These are phyloP conservation scores for Botrytis elliptica DNA, from an alignment of 2,329 filamentous ascomycete genomes.

Conservation along the genomic window DNA sequence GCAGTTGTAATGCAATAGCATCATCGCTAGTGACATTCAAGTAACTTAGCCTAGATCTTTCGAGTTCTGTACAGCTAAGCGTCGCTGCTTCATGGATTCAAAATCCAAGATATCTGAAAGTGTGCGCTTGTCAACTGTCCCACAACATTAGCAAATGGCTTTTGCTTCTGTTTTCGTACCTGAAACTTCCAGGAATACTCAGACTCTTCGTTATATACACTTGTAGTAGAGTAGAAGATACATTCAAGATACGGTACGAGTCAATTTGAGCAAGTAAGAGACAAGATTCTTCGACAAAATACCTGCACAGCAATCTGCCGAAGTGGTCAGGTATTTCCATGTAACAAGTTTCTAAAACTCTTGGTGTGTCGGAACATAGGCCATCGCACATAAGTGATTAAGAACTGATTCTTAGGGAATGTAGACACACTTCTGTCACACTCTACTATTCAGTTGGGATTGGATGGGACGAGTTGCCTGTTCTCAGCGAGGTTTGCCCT, in stretches of 20 bases:
- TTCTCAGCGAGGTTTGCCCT: background rate
- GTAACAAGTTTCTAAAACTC: background rate
- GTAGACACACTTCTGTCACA: background rate
- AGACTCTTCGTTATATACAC: background rate
- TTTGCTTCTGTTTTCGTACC: background rate
- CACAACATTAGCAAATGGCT: background rate
- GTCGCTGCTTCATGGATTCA: background rate
- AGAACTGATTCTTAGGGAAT: background rate
- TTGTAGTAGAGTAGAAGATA: background rate
- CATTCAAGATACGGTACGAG: background rate
- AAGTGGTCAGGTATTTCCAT: too few species aligned
- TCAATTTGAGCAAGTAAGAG: background rate
- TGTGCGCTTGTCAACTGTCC: background rate
- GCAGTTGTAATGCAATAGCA: background rate
- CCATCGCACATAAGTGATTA: background rate
- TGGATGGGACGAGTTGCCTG: background rate
- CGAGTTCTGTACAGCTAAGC: background rate
- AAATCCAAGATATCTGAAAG: too few species aligned
- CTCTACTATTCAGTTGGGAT: background rate
- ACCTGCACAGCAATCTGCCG: background rate
- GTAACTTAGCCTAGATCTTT: background rate
- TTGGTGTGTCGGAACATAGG: background rate
- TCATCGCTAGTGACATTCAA: background rate
- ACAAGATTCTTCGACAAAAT: background rate
- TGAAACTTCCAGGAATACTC: background rate